phyloP scores from a whole-genome alignment of 805 yeast species.

The Candida taoyuanica region DNA sequence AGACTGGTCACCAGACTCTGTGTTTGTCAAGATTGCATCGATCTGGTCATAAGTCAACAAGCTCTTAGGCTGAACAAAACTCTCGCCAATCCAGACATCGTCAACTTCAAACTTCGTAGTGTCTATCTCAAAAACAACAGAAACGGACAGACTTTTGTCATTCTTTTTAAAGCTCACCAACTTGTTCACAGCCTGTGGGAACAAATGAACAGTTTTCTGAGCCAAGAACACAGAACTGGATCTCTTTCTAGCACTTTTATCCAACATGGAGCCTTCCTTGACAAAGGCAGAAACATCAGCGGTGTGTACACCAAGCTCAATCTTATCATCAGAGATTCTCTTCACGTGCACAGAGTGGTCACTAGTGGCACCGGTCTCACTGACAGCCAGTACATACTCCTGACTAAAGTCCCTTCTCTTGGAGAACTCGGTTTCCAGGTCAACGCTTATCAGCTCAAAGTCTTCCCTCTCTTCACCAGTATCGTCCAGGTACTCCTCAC shows the following conservation, averaged over 20 bases:
- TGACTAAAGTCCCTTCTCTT: slow-evolving; percentile 48
- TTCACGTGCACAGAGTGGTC: slow-evolving; percentile 86
- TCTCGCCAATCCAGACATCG: slow-evolving; percentile 72
- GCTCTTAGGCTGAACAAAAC: slow-evolving; percentile 61
- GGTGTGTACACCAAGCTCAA: slow-evolving; percentile 83
- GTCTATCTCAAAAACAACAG: slow-evolving; percentile 79
- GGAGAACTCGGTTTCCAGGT: slow-evolving; percentile 24
- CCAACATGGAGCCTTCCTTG: slow-evolving; percentile 70
- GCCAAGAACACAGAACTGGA: slow-evolving; percentile 86
- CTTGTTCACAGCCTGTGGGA: slow-evolving; percentile 62
- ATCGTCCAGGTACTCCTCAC: slow-evolving; percentile 69
- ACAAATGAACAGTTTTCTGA: slow-evolving; percentile 60
- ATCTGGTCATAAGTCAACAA: slow-evolving; percentile 50
- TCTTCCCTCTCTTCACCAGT: slow-evolving; percentile 26
- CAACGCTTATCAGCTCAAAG: slow-evolving; percentile 31
- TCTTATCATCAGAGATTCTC: slow-evolving; percentile 49
- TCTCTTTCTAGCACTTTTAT: slow-evolving; percentile 85
- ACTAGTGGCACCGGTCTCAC: slow-evolving; percentile 51
- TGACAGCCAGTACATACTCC: slow-evolving; percentile 62
- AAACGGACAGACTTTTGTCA: slow-evolving; percentile 59
- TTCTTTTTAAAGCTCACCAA: slow-evolving; percentile 57
- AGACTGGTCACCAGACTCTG: too few species aligned
- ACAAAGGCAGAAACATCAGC: slow-evolving; percentile 73
- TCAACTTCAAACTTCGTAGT: slow-evolving; percentile 65
- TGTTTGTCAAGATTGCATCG: slow-evolving; percentile 42